phyloP scores from a whole-genome alignment of 176 grass and related monocot species.

The Poa pratensis region DNA sequence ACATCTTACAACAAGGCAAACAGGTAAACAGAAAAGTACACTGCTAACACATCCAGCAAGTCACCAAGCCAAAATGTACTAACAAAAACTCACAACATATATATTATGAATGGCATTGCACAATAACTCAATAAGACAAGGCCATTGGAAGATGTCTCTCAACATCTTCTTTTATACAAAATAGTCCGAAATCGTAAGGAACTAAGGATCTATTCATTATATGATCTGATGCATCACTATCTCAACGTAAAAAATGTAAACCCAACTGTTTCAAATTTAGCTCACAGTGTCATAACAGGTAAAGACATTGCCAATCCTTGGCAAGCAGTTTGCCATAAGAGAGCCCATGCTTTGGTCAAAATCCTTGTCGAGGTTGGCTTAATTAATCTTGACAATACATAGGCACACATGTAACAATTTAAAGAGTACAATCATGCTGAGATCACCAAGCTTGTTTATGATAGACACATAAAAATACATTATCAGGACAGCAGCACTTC shows the following conservation, averaged over 20 bases:
- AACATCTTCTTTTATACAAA: background rate
- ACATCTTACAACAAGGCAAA: background rate
- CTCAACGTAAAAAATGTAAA: background rate
- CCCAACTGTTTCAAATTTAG: background rate
- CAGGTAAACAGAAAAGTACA: background rate
- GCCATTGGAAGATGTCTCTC: background rate
- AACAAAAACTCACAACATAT: background rate
- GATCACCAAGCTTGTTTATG: background rate
- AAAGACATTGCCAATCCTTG: background rate
- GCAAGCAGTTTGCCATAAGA: too few species aligned
- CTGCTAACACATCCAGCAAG: background rate
- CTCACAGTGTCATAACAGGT: background rate
- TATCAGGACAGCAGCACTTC: background rate
- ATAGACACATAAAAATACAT: background rate
- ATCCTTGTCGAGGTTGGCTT: background rate
- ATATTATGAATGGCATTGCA: background rate
- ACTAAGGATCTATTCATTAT: background rate
- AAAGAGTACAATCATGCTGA: background rate
- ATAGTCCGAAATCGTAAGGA: background rate
- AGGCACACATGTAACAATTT: background rate
- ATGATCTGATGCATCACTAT: background rate
- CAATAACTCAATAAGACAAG: background rate
- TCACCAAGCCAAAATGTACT: background rate
- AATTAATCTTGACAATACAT: conserved; percentile 9
- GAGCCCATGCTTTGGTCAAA: background rate